Conservation (phyloP, 768 basidiomycete genomes). For the Kwoniella shandongensis region DNA sequence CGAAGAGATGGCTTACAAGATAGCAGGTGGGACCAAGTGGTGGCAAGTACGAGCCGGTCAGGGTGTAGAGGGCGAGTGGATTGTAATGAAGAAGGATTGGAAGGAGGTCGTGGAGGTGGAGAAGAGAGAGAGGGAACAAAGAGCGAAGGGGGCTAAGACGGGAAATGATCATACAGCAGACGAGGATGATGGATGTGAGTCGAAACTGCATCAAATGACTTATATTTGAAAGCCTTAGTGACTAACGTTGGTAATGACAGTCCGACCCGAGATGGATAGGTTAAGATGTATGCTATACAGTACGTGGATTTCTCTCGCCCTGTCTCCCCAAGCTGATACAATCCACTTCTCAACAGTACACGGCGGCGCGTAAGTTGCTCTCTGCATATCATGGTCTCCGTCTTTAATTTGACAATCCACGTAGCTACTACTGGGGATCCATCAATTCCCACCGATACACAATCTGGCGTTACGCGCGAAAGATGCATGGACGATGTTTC, state of each 20-base stretch:
- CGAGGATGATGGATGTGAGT: slow-evolving; percentile 11
- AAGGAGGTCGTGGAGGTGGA: slow-evolving; percentile 56
- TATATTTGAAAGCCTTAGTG: no score
- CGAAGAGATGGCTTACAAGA: slow-evolving; percentile 63
- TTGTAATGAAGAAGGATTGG: slow-evolving; percentile 81
- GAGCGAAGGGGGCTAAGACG: slow-evolving; percentile 48
- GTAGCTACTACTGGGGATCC: slow-evolving; percentile 52
- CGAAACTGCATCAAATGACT: no score
- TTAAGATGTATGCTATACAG: slow-evolving; percentile 80
- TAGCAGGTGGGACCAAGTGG: slow-evolving; percentile 92
- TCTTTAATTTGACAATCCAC: background rate
- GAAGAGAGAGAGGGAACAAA: slow-evolving; percentile 32
- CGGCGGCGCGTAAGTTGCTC: slow-evolving; percentile 48
- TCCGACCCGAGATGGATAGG: slow-evolving; percentile 69
- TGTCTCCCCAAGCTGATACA: no score
- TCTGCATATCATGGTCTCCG: background rate
- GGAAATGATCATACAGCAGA: slow-evolving; percentile 10
- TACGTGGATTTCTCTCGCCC: slow-evolving; percentile 59
- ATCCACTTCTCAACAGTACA: slow-evolving; percentile 38
- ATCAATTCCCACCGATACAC: slow-evolving; percentile 55
- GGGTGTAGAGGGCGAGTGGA: slow-evolving; percentile 87
- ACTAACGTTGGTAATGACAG: no score
- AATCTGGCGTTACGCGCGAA: slow-evolving; percentile 81
- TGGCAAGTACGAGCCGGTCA: slow-evolving; percentile 89
- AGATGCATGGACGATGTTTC: slow-evolving; percentile 87